Percentiles rank a stretch among this genome's conserved stretches.
phyloP scores from a whole-genome alignment of 1,284 basidiomycete genomes.

The Chalciporus sp. region DNA sequence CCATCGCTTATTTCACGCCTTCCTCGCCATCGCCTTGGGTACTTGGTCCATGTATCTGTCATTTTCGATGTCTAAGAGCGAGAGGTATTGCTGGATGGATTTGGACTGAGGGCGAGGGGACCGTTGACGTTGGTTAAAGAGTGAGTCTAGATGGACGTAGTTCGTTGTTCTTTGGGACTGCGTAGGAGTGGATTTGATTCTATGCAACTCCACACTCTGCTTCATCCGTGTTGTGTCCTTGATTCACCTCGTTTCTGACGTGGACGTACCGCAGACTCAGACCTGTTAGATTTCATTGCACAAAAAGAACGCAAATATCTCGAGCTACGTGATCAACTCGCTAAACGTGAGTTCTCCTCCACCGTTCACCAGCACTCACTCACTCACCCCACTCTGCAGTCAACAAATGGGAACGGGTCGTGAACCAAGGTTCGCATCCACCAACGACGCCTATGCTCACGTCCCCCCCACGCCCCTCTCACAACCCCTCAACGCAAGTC shows the following conservation, averaged over 20 bases:
- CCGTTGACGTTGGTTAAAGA: conserved; percentile 34
- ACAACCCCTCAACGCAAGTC: conserved; percentile 4
- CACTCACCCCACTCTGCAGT: too few species aligned
- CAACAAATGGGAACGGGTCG: conserved; percentile 81
- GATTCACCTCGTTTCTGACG: background rate
- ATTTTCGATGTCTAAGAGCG: background rate
- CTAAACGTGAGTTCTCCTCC: conserved; percentile 46
- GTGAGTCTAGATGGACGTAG: too few species aligned
- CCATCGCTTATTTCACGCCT: conserved; percentile 56
- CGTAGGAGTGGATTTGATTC: too few species aligned
- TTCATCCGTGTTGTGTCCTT: too few species aligned
- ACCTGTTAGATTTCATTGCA: conserved; percentile 75
- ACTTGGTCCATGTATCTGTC: too few species aligned
- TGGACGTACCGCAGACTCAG: conserved; percentile 55
- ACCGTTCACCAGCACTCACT: too few species aligned
- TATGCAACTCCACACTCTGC: too few species aligned
- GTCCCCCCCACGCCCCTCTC: too few species aligned
- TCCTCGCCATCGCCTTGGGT: conserved; percentile 30
- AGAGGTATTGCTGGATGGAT: conserved; percentile 18
- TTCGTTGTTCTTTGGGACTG: too few species aligned
- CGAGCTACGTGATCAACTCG: conserved; percentile 72
- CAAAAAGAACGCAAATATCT: conserved; percentile 82
- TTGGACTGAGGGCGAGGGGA: conserved; percentile 25
- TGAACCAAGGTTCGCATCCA: conserved; percentile 55
- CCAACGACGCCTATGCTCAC: conserved; percentile 8